phyloP scores from a whole-genome alignment of 75 land plant genomes.

The Pinus tabuliformis region DNA sequence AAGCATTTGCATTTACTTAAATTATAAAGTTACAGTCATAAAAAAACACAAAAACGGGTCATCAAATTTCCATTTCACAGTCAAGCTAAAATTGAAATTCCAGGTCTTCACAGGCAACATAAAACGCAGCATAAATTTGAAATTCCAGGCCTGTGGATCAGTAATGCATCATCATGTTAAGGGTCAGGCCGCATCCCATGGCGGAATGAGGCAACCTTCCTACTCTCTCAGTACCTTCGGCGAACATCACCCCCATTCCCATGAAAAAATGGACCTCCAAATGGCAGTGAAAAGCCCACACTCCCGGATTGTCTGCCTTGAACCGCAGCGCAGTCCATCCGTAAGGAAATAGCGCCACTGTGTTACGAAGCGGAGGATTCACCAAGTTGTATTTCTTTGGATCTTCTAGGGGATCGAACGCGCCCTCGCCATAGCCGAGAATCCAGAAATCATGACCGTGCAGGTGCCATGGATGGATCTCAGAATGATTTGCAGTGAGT shows the following conservation, averaged over 20 bases:
- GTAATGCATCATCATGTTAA: not conserved
- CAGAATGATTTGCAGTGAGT: constrained; percentile 47
- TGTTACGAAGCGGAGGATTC: constrained; percentile 68
- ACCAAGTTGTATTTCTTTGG: constrained; percentile 8
- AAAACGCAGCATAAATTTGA: too few species aligned
- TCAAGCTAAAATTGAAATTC: too few species aligned
- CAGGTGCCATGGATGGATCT: constrained; percentile 95
- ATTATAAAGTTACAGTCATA: too few species aligned
- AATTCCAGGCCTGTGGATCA: constrained; percentile 13
- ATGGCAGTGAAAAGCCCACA: constrained; percentile 84
- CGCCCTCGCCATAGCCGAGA: constrained; percentile 24
- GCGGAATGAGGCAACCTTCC: constrained; percentile 54
- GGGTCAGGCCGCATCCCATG: constrained; percentile 64
- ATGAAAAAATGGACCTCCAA: constrained; percentile 71
- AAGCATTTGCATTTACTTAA: too few species aligned
- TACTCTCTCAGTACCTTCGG: constrained; percentile 58
- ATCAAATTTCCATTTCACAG: too few species aligned
- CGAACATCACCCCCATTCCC: constrained; percentile 93
- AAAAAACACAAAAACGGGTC: too few species aligned
- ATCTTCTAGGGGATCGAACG: constrained; percentile 6
- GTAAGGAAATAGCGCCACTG: constrained; percentile 71
- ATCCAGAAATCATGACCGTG: constrained; percentile 98
- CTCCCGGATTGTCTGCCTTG: constrained; percentile 78
- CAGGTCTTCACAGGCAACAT: too few species aligned
- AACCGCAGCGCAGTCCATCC: constrained; percentile 81